These are phyloP conservation scores for Vanrija sp. DNA, from an alignment of 1,284 basidiomycete genomes.

Conservation along the genomic window DNA sequence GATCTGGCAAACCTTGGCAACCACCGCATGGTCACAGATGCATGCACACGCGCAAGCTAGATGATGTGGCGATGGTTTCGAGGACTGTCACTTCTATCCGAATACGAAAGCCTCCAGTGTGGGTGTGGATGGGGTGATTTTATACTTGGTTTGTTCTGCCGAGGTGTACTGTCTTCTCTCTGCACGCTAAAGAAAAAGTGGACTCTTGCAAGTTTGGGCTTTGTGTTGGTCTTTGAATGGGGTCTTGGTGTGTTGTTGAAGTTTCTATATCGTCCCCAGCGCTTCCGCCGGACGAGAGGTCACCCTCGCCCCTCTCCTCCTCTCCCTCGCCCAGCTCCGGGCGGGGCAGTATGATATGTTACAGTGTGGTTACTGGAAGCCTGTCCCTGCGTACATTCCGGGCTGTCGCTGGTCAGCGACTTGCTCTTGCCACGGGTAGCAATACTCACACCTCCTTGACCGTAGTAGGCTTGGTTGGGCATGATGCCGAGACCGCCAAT, in stretches of 20 bases:
- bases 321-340: too few relatives aligned
- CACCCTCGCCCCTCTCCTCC: too few relatives aligned
- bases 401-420: slow-evolving; percentile 2
- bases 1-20: too few relatives aligned
- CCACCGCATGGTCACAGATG: background rate
- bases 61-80: slow-evolving; percentile 1
- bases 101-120: background rate
- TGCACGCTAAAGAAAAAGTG: background rate
- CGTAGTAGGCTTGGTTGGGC: slow-evolving; percentile 17
- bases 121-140: slow-evolving; percentile 2
- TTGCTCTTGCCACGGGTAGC: background rate
- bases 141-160: slow-evolving; percentile 3
- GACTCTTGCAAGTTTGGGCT: background rate
- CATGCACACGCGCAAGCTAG: slow-evolving; percentile 3
- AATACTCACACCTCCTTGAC: slow-evolving; percentile 7
- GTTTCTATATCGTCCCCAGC: background rate
- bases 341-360: background rate
- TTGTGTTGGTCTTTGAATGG: background rate
- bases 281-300: too few relatives aligned
- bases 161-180: background rate
- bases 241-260: background rate
- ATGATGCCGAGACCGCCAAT: slow-evolving; percentile 47
- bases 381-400: slow-evolving; percentile 19
- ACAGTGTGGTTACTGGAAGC: slow-evolving; percentile 12
- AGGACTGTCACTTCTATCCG: too few relatives aligned